Evolutionary conservation across 257 asterid species (phyloP), one percentile per base, ranked within the genome.

Genomic region (Thymus quinquecostatus): DNA sequence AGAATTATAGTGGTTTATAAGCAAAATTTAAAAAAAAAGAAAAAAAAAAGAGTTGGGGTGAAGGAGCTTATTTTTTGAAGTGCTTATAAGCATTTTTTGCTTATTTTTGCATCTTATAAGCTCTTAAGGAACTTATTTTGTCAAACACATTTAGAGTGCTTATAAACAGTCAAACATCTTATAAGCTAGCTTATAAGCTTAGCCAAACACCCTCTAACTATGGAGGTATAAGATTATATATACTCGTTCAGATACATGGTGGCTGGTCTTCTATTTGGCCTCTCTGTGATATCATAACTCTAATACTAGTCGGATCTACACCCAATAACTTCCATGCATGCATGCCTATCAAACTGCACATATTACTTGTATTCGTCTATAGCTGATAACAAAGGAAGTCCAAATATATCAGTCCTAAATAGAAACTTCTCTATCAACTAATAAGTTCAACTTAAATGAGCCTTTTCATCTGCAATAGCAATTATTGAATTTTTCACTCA

Each of bases 401-500:
- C 68, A 60, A 51, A 28, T 34, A 56, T 48, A 53, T 32, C 43
- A 12, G 60, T 67, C 49, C 54, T 11, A 41, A 38, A 62, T 45
- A 78, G 65, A 38, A 57, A 64, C 55, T 64, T 64, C 57, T 14
- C 21, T 29, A 36, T 53, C 66, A 61, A 62, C 51, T 21, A 21
- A 21, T 45, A 7, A 57, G 53, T 64, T 45, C 60, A 6, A 58
- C n/a, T 49, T 47, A 66, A 45, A 50, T 10, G 14, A 21, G 21
- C 21, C 21, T 27, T 21, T 40, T 34, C 28, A 33, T 21, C 13
- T 44, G 8, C 21, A 48, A 34, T 54, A 43, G 57, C 40, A 66
- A 60, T 51, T 77, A 67, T 60, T 44, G 34, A 13, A 63, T 30
- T 43, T 29, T 48, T 36, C 51, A 50, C 53, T 9, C 57, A 8